These are phyloP conservation scores for Blastobotrys terrestris DNA, from an alignment of 805 yeast species.

Conservation along the genomic window DNA sequence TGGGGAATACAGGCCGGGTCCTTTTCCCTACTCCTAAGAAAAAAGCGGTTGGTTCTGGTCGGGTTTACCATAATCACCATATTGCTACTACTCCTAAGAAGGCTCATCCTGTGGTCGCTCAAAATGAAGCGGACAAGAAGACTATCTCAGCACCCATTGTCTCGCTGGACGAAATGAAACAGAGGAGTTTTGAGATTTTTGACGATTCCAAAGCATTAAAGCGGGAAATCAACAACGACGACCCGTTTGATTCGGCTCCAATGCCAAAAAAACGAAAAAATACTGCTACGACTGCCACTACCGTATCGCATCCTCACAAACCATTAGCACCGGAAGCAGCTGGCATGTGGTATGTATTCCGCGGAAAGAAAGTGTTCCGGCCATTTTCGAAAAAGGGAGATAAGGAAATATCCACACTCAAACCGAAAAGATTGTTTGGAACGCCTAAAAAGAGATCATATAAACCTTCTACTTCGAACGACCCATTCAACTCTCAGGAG, in stretches of 20 bases:
- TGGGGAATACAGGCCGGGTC: conserved; percentile 14
- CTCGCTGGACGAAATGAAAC: conserved; percentile 1
- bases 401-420: conserved; percentile 10
- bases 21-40: conserved; percentile 22
- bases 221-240: conserved; percentile 11
- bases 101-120: not conserved
- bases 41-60: conserved; percentile 21
- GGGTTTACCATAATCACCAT: conserved; percentile 16
- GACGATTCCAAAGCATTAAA: conserved; percentile 14
- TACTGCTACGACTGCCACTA: not conserved
- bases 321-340: conserved; percentile 15
- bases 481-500: conserved; percentile 9
- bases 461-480: not conserved
- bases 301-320: conserved; percentile 15
- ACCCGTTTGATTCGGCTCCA: conserved; percentile 5
- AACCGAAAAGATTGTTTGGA: conserved; percentile 20
- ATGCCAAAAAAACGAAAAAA: not conserved
- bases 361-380: conserved; percentile 34
- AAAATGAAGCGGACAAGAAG: not conserved
- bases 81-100: not conserved
- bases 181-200: conserved; percentile 10
- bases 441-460: not conserved
- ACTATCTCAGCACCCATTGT: not conserved
- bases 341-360: conserved; percentile 35
- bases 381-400: conserved; percentile 27